A percentile compares a stretch with the other conserved stretches of the same genome.
These are phyloP conservation scores for Haplosporangium sp. DNA, from an alignment of 371 early-diverging fungal genomes.

Conservation along the genomic window DNA sequence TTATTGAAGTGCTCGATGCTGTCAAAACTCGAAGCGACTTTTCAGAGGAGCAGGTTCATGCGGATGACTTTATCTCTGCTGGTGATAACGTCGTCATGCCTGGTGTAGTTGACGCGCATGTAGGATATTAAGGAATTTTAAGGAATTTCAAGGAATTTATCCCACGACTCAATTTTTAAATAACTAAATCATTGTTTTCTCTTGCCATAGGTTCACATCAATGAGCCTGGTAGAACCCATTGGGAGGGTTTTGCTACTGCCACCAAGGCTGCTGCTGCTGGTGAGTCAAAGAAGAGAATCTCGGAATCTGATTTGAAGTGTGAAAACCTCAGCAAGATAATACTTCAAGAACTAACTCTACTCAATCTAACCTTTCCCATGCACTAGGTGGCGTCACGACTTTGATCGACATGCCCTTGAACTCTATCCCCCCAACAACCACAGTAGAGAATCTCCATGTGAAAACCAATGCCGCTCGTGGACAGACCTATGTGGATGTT, in stretches of 20 bases:
- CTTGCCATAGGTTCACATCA: constrained; percentile 72
- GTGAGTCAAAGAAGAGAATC: constrained; percentile 21
- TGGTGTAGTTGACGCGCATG: constrained; percentile 84
- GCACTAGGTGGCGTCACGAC: constrained; percentile 78
- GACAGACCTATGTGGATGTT: constrained; percentile 82
- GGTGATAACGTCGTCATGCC: constrained; percentile 76
- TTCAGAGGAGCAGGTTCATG: constrained; percentile 7
- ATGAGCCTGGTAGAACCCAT: constrained; percentile 86
- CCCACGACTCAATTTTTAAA: background rate
- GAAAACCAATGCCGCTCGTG: constrained; percentile 74
- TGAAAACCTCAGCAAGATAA: background rate
- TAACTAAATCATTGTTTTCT: background rate
- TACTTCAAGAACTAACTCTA: too few relatives aligned
- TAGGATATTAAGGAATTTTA: constrained; percentile 10
- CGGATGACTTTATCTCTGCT: constrained; percentile 59
- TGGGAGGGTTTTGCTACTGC: constrained; percentile 90
- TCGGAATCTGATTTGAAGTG: background rate
- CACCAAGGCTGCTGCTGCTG: constrained; percentile 84
- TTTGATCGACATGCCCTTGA: constrained; percentile 89
- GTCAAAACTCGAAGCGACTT: constrained; percentile 37
- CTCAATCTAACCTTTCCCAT: background rate
- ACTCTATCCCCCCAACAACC: constrained; percentile 88
- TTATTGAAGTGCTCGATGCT: constrained; percentile 59
- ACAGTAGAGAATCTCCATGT: constrained; percentile 72
- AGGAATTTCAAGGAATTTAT: background rate